phyloP scores from a whole-genome alignment of 371 early-diverging fungal genomes.

The Syncephalastrum monosporum region DNA sequence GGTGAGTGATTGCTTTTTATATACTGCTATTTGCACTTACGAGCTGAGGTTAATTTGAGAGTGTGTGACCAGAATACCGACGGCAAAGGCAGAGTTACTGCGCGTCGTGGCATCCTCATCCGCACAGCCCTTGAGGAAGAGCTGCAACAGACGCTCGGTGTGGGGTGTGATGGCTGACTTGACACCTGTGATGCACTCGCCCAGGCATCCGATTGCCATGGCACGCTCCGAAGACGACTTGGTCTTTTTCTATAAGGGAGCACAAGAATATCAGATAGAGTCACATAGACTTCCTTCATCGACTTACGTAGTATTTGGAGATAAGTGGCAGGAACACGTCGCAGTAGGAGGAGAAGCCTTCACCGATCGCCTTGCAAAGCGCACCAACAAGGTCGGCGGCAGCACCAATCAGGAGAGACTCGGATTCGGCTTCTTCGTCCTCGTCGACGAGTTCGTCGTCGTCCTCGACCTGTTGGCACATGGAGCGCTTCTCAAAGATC shows the following conservation, averaged over 20 bases:
- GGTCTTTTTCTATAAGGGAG: constrained; percentile 55
- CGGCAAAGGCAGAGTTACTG: constrained; percentile 84
- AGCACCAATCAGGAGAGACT: constrained; percentile 75
- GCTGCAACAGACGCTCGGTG: constrained; percentile 61
- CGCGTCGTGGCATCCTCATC: constrained; percentile 84
- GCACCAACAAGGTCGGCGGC: constrained; percentile 85
- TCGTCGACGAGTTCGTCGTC: constrained; percentile 72
- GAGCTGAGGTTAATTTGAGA: constrained; percentile 69
- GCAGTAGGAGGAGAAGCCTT: constrained; percentile 71
- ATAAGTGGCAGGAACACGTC: constrained; percentile 81
- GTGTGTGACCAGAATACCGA: constrained; percentile 72
- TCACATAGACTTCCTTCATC: not conserved
- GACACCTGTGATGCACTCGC: constrained; percentile 79
- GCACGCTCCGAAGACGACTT: constrained; percentile 76
- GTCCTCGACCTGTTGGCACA: constrained; percentile 79
- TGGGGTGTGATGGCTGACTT: constrained; percentile 74
- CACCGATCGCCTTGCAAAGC: constrained; percentile 72
- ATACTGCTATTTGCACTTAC: constrained; percentile 25
- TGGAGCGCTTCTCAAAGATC: constrained; percentile 78
- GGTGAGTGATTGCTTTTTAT: not conserved
- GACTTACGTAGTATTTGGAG: constrained; percentile 68
- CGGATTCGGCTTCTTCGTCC: constrained; percentile 85
- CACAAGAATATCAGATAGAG: not conserved
- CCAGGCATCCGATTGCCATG: constrained; percentile 88
- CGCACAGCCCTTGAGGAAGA: constrained; percentile 68